These are phyloP conservation scores for Sporobolomyces roseus DNA, from an alignment of 768 basidiomycete species.

Conservation along the genomic window DNA sequence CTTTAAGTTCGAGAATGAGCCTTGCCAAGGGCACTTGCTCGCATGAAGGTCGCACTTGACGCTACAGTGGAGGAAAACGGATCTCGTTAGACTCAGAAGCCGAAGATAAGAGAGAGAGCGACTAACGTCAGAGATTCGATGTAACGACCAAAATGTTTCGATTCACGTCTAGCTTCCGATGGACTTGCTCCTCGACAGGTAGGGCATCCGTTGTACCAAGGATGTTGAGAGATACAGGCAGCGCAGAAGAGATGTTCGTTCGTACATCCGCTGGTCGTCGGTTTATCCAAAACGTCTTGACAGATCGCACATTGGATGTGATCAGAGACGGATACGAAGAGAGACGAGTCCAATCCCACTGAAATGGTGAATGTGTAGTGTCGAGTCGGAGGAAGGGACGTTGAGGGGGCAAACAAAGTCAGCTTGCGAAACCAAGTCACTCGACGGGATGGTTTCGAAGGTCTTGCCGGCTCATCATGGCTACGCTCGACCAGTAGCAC, in stretches of 20 bases:
- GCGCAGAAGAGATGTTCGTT: background rate
- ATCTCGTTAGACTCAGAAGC: background rate
- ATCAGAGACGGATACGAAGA: background rate
- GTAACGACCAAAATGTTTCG: background rate
- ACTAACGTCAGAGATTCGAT: constrained; percentile 3
- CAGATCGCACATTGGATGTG: constrained; percentile 7
- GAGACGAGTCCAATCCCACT: background rate
- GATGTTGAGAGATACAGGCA: background rate
- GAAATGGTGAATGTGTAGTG: too few relatives aligned
- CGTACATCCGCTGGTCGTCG: background rate
- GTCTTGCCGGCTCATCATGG: too few relatives aligned
- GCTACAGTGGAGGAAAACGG: background rate
- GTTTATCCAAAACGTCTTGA: background rate
- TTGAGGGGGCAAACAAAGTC: too few relatives aligned
- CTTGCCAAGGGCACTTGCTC: background rate
- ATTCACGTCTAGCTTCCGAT: background rate
- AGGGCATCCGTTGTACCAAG: background rate
- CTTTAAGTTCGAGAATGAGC: background rate
- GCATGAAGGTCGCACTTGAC: background rate
- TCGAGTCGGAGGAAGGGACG: too few relatives aligned
- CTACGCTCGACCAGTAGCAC: too few relatives aligned
- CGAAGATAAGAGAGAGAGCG: background rate
- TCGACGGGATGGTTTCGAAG: too few relatives aligned
- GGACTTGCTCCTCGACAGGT: background rate
- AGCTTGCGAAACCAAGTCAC: too few relatives aligned